These are phyloP conservation scores for Globisporangium rhizosaccharum DNA, from an alignment of 352 stramenopile genomes.

Conservation along the genomic window DNA sequence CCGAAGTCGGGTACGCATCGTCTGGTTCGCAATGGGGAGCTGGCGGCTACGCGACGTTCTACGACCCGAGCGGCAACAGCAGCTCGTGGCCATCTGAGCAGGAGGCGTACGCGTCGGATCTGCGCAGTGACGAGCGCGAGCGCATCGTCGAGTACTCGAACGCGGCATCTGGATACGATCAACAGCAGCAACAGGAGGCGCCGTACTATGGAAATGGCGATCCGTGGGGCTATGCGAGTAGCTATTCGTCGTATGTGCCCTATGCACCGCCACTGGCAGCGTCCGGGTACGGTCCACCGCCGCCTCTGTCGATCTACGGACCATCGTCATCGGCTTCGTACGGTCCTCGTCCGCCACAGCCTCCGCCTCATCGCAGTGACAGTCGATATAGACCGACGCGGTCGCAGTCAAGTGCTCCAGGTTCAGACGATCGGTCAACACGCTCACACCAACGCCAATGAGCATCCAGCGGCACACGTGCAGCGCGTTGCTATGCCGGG, in stretches of 20 bases:
- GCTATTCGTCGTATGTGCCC: neutral
- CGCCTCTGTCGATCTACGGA: too few relatives aligned
- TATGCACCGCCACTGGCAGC: neutral
- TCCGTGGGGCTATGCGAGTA: neutral
- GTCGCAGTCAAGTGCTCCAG: too few relatives aligned
- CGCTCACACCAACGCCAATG: too few relatives aligned
- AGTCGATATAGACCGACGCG: too few relatives aligned
- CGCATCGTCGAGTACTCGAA: conserved; percentile 16
- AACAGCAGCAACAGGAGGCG: neutral
- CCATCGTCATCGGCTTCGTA: too few relatives aligned
- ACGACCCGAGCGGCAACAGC: neutral
- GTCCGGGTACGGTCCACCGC: neutral
- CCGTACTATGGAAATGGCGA: neutral
- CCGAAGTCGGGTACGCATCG: too few relatives aligned
- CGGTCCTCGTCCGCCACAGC: too few relatives aligned
- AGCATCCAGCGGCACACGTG: too few relatives aligned
- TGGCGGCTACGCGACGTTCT: conserved; percentile 14
- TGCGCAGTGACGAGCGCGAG: conserved; percentile 4
- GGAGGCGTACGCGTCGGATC: neutral
- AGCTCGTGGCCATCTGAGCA: conserved; percentile 6
- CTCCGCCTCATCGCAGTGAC: too few relatives aligned
- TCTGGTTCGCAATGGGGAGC: too few relatives aligned
- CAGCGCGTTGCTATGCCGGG: too few relatives aligned
- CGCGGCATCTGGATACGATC: neutral
- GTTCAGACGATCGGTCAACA: too few relatives aligned